Conservation (phyloP, 768 basidiomycete species). For the Calvatia gigantea region DNA sequence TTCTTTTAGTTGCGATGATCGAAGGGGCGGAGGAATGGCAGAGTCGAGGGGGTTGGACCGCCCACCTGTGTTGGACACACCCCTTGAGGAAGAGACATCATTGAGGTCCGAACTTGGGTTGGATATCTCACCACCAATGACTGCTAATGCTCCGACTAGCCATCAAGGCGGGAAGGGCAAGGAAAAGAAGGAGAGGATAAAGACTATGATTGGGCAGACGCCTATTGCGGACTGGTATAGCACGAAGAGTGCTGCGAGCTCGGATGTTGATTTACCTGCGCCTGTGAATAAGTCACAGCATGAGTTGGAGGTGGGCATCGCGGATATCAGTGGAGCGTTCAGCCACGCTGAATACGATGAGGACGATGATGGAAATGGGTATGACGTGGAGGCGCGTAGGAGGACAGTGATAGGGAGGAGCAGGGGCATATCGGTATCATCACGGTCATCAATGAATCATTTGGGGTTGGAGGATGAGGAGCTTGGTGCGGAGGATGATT, state of each 20-base stretch:
- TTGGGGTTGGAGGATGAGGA: conserved; percentile 45
- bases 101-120: conserved; percentile 38
- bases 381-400: conserved; percentile 3
- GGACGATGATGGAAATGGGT: conserved; percentile 4
- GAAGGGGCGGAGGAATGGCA: not conserved
- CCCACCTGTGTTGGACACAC: conserved; percentile 58
- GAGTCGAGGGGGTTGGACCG: conserved; percentile 30
- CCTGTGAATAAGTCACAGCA: not conserved
- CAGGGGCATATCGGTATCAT: conserved; percentile 27
- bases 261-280: conserved; percentile 15
- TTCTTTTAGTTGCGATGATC: too few species aligned
- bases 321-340: not conserved
- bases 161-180: conserved; percentile 10
- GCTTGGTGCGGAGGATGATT: conserved; percentile 52
- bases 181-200: conserved; percentile 13
- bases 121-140: conserved; percentile 28
- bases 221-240: conserved; percentile 35
- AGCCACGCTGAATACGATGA: conserved; percentile 1
- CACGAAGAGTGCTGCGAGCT: conserved; percentile 21
- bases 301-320: not conserved
- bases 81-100: conserved; percentile 50
- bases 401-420: conserved; percentile 17
- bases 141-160: conserved; percentile 9
- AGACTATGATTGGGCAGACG: conserved; percentile 22
- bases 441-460: conserved; percentile 38